Percentiles rank a stretch among this genome's conserved stretches.
Evolutionary conservation across 2,329 filamentous ascomycete species (phyloP).

Genomic region (Fusarium sp.): DNA sequence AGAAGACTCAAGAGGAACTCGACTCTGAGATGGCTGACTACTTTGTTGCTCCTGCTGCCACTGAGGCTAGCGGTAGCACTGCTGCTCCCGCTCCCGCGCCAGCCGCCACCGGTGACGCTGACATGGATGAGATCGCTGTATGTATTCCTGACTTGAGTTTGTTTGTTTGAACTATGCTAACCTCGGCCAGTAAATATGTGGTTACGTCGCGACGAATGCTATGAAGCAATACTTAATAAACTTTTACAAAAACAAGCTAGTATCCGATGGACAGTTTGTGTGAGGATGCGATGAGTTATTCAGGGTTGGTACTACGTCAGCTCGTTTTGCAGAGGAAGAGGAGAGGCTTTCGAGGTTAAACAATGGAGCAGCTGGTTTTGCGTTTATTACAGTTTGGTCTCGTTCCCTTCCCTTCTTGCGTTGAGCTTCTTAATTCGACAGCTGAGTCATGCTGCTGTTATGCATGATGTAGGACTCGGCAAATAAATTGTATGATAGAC

Average conservation of each 20-base stretch:
- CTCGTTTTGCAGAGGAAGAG: conserved; percentile 39
- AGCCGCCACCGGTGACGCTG: conserved; percentile 66
- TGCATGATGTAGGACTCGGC: background rate
- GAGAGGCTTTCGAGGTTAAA: conserved; percentile 28
- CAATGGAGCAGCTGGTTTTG: conserved; percentile 47
- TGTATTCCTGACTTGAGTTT: conserved; percentile 20
- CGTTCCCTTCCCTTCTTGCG: conserved; percentile 27
- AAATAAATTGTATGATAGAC: conserved; percentile 42
- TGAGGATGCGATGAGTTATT: conserved; percentile 28
- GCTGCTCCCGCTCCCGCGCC: conserved; percentile 63
- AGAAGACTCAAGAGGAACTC: conserved; percentile 96
- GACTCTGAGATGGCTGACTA: conserved; percentile 99
- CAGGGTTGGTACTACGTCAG: conserved; percentile 39
- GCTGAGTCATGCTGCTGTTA: background rate
- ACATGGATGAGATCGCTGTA: conserved; percentile 75
- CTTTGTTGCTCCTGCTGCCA: conserved; percentile 70
- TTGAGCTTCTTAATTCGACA: conserved; percentile 11
- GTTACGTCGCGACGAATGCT: background rate
- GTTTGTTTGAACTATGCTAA: conserved; percentile 22
- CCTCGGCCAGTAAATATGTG: conserved; percentile 29
- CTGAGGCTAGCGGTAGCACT: conserved; percentile 59
- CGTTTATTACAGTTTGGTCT: conserved; percentile 45
- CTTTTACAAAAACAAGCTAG: conserved; percentile 42
- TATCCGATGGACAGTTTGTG: conserved; percentile 25
- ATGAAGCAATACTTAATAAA: conserved; percentile 38